Conservation (phyloP, 2,329 filamentous ascomycete genomes). For the Arthrobotrys megalospora region DNA sequence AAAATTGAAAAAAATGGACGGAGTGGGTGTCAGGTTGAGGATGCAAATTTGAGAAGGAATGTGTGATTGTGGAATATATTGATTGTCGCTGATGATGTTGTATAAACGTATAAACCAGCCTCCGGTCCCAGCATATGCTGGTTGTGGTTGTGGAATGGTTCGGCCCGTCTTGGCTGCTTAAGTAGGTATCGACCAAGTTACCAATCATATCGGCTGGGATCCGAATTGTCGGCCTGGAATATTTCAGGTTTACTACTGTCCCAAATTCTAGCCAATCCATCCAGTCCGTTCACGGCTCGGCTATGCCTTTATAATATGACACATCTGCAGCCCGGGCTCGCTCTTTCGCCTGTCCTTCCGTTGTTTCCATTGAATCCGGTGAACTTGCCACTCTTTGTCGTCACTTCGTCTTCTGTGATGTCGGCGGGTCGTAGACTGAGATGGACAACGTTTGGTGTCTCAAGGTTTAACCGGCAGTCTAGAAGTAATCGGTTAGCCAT, state of each 20-base stretch:
- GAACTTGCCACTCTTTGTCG: constrained; percentile 63
- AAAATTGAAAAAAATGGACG: not conserved
- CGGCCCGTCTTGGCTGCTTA: not conserved
- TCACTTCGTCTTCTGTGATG: constrained; percentile 64
- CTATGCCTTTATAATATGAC: constrained; percentile 63
- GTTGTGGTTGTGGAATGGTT: not conserved
- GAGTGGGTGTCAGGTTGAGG: not conserved
- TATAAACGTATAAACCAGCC: not conserved
- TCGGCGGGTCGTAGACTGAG: constrained; percentile 64
- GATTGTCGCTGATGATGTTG: no score
- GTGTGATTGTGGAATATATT: no score
- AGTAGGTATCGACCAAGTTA: not conserved
- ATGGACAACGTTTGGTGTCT: constrained; percentile 64
- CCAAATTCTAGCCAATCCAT: not conserved
- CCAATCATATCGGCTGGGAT: constrained; percentile 9
- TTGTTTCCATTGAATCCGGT: constrained; percentile 48
- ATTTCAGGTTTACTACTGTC: not conserved
- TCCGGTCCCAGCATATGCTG: not conserved
- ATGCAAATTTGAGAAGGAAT: no score
- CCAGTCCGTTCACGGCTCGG: not conserved
- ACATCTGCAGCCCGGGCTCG: constrained; percentile 63
- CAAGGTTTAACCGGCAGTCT: constrained; percentile 64
- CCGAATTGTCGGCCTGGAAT: not conserved
- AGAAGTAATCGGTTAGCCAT: constrained; percentile 6
- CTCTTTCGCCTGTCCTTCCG: constrained; percentile 46